Evolutionary conservation across 2,329 filamentous ascomycete species (phyloP).

Genomic region (Raffaelea arxii): DNA sequence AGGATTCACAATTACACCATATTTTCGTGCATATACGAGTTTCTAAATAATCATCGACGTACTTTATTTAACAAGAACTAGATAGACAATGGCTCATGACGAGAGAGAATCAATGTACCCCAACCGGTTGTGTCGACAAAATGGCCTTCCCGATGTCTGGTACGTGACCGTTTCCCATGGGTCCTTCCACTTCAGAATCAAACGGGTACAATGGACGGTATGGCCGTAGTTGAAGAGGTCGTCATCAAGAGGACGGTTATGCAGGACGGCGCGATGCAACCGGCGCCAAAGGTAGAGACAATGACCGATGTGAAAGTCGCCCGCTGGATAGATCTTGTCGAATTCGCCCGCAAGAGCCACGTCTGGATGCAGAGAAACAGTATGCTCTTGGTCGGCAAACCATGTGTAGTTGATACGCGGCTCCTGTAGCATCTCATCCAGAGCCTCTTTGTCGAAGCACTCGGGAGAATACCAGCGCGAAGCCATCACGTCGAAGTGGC

Average conservation of each 20-base stretch:
- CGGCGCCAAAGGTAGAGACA: constrained; percentile 3
- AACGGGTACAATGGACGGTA: background rate
- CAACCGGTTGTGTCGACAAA: background rate
- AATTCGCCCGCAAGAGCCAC: background rate
- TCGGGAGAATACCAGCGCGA: constrained; percentile 2
- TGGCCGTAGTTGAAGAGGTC: background rate
- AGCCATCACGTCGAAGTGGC: constrained; percentile 2
- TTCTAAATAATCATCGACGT: too few species aligned
- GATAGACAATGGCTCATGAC: too few species aligned
- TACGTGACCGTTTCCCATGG: background rate
- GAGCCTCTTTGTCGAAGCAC: constrained; percentile 1
- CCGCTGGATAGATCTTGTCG: background rate
- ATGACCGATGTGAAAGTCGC: constrained; percentile 2
- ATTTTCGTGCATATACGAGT: too few species aligned
- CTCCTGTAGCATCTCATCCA: constrained; percentile 1
- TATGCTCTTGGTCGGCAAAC: constrained; percentile 2
- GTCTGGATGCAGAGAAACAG: background rate
- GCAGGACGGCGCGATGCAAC: background rate
- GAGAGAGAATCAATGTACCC: background rate
- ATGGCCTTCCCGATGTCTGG: background rate
- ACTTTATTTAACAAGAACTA: too few species aligned
- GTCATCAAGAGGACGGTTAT: background rate
- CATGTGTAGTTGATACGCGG: constrained; percentile 3
- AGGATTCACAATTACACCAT: too few species aligned
- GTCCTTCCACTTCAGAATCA: background rate